phyloP scores from a whole-genome alignment of 2,329 filamentous ascomycete species.

The Lasiodiplodia citricola region DNA sequence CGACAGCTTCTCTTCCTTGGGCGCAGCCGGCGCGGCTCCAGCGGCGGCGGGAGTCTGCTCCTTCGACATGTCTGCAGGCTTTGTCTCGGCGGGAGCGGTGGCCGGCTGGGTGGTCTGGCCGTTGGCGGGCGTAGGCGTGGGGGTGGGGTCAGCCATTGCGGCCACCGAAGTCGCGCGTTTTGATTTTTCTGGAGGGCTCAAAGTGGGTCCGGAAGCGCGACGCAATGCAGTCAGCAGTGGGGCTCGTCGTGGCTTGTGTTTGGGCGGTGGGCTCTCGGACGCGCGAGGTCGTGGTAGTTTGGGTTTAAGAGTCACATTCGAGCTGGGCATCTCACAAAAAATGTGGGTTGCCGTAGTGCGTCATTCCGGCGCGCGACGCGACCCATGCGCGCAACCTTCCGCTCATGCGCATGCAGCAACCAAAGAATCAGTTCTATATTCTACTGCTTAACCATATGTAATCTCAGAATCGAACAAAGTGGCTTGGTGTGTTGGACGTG shows the following conservation, averaged over 20 bases:
- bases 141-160: slow-evolving; percentile 23
- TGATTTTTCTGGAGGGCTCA: not conserved
- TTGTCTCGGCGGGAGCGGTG: not conserved
- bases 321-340: slow-evolving; percentile 14
- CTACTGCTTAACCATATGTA: not conserved
- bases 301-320: slow-evolving; percentile 18
- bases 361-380: slow-evolving; percentile 16
- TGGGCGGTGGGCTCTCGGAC: not conserved
- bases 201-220: not conserved
- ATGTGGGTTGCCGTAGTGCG: slow-evolving; percentile 21
- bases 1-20: slow-evolving; percentile 61
- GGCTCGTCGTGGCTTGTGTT: not conserved
- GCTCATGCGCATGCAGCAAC: not conserved
- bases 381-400: slow-evolving; percentile 11
- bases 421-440: not conserved
- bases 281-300: not conserved
- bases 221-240: not conserved
- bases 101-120: slow-evolving; percentile 11
- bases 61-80: slow-evolving; percentile 11
- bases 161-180: slow-evolving; percentile 10
- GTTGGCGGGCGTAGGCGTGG: slow-evolving; percentile 17
- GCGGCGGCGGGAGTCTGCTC: slow-evolving; percentile 1
- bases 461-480: not conserved
- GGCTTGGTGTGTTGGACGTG: not conserved
- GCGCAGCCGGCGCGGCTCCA: slow-evolving; percentile 15